Evolutionary conservation across 441 rosid species (phyloP).

Genomic region (Pelargonium cotyledonis): DNA sequence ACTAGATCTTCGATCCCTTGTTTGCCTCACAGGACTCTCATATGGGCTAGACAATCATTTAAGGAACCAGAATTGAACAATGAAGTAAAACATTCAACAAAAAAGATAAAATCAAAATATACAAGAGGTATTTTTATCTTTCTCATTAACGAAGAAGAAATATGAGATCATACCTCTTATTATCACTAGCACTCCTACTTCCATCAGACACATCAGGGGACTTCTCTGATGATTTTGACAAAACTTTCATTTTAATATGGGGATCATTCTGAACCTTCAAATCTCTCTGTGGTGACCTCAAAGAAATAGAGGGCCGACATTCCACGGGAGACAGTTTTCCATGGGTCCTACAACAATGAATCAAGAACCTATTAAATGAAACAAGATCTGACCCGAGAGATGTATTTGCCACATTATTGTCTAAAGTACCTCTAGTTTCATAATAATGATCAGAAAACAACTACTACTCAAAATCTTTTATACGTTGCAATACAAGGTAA

Average conservation of each 20-base stretch:
- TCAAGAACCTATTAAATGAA: background rate
- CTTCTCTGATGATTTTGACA: slow-evolving; percentile 28
- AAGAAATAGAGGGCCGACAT: slow-evolving; percentile 16
- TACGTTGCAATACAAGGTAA: background rate
- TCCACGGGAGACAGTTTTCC: slow-evolving; percentile 24
- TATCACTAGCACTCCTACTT: slow-evolving; percentile 23
- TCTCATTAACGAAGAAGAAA: background rate
- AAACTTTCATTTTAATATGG: slow-evolving; percentile 14
- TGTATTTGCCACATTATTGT: too few relatives aligned
- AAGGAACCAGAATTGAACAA: slow-evolving; percentile 20
- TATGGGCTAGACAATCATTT: background rate
- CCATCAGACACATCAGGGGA: slow-evolving; percentile 22
- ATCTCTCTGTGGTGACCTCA: slow-evolving; percentile 23
- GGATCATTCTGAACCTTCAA: slow-evolving; percentile 21
- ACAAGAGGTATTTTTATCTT: background rate
- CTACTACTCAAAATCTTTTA: background rate
- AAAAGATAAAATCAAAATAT: background rate
- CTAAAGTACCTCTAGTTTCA: background rate
- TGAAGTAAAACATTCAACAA: slow-evolving; percentile 20
- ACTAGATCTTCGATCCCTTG: slow-evolving; percentile 28
- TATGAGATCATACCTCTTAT: slow-evolving; percentile 30
- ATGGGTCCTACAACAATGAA: slow-evolving; percentile 13
- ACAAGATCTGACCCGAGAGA: background rate
- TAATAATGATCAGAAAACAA: background rate
- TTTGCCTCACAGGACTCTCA: slow-evolving; percentile 13